phyloP scores from a whole-genome alignment of 371 early-diverging fungal species.

The Zopfochytrium polystomum region DNA sequence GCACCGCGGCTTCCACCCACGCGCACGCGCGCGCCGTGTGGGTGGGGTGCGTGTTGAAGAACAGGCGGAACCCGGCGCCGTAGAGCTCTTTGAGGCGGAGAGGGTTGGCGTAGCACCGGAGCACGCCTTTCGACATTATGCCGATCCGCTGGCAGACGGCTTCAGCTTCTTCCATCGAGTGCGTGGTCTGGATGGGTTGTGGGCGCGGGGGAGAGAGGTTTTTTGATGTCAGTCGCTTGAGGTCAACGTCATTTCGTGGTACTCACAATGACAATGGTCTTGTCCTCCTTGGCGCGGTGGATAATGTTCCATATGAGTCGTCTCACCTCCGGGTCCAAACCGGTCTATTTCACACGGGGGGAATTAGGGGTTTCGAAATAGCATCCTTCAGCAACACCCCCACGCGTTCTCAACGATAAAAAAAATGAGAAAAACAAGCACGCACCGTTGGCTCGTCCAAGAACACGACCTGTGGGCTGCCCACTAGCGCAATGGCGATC shows the following conservation, averaged over 20 bases:
- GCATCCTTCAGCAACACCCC: too few species aligned
- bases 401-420: too few species aligned
- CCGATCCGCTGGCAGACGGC: too few species aligned
- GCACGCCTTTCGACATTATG: conserved; percentile 70
- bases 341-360: too few species aligned
- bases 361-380: too few species aligned
- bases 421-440: too few species aligned
- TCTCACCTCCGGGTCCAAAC: conserved; percentile 67
- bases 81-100: too few species aligned
- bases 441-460: conserved; percentile 59
- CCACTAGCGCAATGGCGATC: conserved; percentile 64
- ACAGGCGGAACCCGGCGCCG: too few species aligned
- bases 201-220: not conserved
- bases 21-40: conserved; percentile 20
- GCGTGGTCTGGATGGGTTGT: conserved; percentile 33
- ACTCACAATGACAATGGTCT: conserved; percentile 57
- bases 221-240: too few species aligned
- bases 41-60: conserved; percentile 41
- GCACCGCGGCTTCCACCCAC: conserved; percentile 45
- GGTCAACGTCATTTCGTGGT: not conserved
- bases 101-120: too few species aligned
- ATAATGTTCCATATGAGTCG: too few species aligned
- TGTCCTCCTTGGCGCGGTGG: conserved; percentile 53
- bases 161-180: conserved; percentile 54
- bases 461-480: conserved; percentile 58